A percentile compares a stretch with the other conserved stretches of the same genome.
phyloP scores from a whole-genome alignment of 441 rosid genomes.

The Kokia cookei region DNA sequence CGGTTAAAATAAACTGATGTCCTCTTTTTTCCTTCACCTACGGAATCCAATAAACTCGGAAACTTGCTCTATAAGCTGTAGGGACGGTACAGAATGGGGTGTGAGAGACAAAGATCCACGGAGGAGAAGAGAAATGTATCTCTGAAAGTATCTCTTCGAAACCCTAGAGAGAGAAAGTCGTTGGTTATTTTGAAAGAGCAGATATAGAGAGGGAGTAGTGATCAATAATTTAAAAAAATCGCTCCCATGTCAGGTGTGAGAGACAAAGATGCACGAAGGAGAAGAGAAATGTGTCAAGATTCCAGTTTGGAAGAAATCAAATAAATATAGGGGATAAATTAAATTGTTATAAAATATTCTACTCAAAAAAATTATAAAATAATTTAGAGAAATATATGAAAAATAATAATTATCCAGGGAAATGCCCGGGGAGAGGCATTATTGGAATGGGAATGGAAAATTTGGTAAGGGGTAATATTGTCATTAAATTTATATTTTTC shows the following conservation, averaged over 20 bases:
- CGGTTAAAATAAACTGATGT: slow-evolving; percentile 5
- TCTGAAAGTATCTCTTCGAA: slow-evolving; percentile 14
- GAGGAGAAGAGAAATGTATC: too few species aligned
- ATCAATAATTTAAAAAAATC: slow-evolving; percentile 5
- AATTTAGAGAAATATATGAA: neutral
- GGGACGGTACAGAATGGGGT: slow-evolving; percentile 1
- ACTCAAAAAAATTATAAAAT: neutral
- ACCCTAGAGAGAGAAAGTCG: slow-evolving; percentile 29
- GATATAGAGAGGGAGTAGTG: neutral
- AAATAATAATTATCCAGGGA: neutral
- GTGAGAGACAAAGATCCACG: neutral
- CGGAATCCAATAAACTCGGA: slow-evolving; percentile 3
- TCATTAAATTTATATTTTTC: neutral
- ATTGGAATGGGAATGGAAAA: neutral
- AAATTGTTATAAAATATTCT: neutral
- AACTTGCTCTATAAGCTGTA: neutral
- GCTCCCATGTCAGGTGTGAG: slow-evolving; percentile 18
- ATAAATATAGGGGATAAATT: neutral
- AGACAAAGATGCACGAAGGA: neutral
- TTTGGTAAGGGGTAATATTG: neutral
- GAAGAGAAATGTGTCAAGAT: slow-evolving; percentile 5
- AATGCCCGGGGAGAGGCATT: neutral
- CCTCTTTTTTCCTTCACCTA: neutral
- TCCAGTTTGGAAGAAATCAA: neutral
- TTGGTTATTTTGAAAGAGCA: neutral